Conservation (phyloP, 345 rosid genomes). For the Syzygium oleosum region DNA sequence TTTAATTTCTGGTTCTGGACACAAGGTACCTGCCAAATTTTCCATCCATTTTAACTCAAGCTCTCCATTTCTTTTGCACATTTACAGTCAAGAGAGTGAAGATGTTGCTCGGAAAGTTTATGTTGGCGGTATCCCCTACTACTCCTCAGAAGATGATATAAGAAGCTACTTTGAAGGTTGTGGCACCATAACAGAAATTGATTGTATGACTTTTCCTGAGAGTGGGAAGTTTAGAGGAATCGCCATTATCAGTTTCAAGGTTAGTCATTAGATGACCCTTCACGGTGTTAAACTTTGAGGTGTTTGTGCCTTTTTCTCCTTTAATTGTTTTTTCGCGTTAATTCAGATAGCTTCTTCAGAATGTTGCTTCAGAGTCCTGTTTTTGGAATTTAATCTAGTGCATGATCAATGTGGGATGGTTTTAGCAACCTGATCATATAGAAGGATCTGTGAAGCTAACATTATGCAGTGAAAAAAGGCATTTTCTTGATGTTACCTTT, state of each 20-base stretch:
- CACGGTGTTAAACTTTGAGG: background rate
- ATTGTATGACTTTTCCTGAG: conserved; percentile 83
- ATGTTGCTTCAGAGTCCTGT: background rate
- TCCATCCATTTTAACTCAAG: background rate
- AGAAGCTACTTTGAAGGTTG: conserved; percentile 74
- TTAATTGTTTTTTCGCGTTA: background rate
- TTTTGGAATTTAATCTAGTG: background rate
- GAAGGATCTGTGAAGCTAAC: background rate
- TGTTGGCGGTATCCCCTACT: conserved; percentile 91
- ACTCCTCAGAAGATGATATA: conserved; percentile 79
- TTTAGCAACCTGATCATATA: background rate
- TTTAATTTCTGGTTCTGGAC: background rate
- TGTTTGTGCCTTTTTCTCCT: background rate
- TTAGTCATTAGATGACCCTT: conserved; percentile 11
- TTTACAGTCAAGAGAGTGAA: conserved; percentile 43
- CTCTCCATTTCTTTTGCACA: background rate
- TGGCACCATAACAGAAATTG: conserved; percentile 66
- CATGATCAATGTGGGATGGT: background rate
- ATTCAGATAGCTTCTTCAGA: background rate
- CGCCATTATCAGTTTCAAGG: conserved; percentile 71
- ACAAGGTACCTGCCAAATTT: background rate
- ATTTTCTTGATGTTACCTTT: background rate
- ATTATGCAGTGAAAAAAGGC: background rate
- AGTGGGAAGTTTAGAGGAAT: conserved; percentile 86
- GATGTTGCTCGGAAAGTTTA: conserved; percentile 51